phyloP scores from a whole-genome alignment of 352 stramenopile genomes.

The Pythium phragmiticola region DNA sequence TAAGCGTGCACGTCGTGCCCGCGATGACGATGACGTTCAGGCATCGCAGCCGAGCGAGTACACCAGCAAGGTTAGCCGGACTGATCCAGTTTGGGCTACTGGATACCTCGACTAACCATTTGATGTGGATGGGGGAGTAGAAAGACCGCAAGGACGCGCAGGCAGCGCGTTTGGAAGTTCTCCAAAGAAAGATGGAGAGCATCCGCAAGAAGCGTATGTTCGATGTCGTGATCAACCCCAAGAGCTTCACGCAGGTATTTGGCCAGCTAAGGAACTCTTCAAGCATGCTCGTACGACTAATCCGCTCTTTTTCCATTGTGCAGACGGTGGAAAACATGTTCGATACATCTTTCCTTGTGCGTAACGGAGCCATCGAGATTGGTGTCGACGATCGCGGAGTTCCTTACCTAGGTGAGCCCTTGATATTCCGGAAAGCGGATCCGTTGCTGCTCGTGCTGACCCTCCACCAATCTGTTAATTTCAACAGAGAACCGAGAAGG shows the following conservation, averaged over 20 bases:
- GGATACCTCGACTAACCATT: background rate
- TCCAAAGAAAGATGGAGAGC: conserved; percentile 58
- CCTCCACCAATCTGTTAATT: background rate
- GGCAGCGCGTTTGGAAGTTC: conserved; percentile 62
- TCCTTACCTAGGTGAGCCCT: conserved; percentile 56
- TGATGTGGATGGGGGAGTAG: conserved; percentile 27
- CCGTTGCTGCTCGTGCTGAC: background rate
- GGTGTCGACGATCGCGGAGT: conserved; percentile 54
- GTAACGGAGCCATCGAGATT: conserved; percentile 67
- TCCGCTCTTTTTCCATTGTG: background rate
- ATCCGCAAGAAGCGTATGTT: conserved; percentile 50
- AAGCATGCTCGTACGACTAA: background rate
- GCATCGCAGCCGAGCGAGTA: conserved; percentile 69
- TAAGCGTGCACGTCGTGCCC: conserved; percentile 41
- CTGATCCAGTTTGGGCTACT: background rate
- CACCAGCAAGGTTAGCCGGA: conserved; percentile 54
- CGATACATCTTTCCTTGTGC: conserved; percentile 81
- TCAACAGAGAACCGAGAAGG: conserved; percentile 67
- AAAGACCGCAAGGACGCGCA: conserved; percentile 81
- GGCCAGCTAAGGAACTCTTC: background rate
- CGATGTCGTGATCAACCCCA: conserved; percentile 66
- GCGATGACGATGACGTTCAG: conserved; percentile 51
- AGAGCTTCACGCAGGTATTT: conserved; percentile 74
- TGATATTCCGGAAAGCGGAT: background rate
- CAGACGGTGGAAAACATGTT: conserved; percentile 86